These are phyloP conservation scores for Carex cristatella DNA, from an alignment of 176 grass and related monocot species.

Conservation along the genomic window DNA sequence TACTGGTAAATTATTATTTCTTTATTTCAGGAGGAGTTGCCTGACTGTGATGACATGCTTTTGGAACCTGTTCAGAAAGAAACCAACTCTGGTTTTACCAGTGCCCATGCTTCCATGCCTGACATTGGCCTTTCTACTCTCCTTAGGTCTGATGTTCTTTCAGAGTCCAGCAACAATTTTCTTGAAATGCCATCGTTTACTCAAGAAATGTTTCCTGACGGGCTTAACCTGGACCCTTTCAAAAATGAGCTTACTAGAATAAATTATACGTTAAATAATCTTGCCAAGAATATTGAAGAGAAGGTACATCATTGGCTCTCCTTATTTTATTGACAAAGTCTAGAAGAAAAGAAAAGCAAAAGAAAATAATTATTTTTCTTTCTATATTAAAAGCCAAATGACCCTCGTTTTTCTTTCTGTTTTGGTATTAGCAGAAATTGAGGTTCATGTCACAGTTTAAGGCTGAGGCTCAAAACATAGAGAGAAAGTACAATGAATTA, in stretches of 20 bases:
- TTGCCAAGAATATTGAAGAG: background rate
- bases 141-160: background rate
- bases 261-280: background rate
- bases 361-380: background rate
- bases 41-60: background rate
- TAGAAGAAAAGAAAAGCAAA: background rate
- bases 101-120: background rate
- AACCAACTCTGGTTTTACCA: background rate
- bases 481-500: background rate
- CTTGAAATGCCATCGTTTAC: slow-evolving; percentile 6
- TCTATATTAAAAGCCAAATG: background rate
- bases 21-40: background rate
- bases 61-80: background rate
- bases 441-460: background rate
- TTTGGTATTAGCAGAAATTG: background rate
- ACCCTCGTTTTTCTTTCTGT: background rate
- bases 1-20: background rate
- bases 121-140: slow-evolving; percentile 3
- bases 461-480: background rate
- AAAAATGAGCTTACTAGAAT: slow-evolving; percentile 9
- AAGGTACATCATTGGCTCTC: background rate
- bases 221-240: background rate
- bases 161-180: background rate
- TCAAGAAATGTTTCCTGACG: slow-evolving; percentile 12
- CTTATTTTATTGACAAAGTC: background rate